Percentiles rank a stretch among this genome's conserved stretches.
Conservation (phyloP, 169 alveolate genomes). For the Plasmodium sp. region DNA sequence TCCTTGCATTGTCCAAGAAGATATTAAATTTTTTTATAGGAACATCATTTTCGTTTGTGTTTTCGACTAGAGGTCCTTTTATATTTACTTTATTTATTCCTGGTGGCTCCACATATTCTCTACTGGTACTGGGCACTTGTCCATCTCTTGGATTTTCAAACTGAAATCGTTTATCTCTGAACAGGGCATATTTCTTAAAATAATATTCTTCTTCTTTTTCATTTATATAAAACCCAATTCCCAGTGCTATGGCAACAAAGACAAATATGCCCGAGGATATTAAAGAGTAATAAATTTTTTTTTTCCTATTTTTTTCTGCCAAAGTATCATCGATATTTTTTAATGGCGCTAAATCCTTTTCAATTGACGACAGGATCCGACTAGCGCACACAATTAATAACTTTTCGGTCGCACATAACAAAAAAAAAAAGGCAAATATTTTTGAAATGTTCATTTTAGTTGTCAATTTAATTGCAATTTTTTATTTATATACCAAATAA, state of each 20-base stretch:
- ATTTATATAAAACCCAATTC: constrained; percentile 18
- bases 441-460: constrained; percentile 16
- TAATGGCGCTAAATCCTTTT: neutral
- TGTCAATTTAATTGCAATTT: neutral
- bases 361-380: neutral
- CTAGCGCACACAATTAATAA: constrained; percentile 4
- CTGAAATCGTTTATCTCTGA: neutral
- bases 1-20: constrained; percentile 32
- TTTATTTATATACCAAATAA: neutral
- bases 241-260: constrained; percentile 7
- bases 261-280: constrained; percentile 8
- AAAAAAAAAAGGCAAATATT: constrained; percentile 4
- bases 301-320: neutral
- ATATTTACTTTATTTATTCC: constrained; percentile 52
- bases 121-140: constrained; percentile 28
- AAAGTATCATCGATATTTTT: constrained; percentile 2
- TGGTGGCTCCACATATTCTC: constrained; percentile 18
- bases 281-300: constrained; percentile 5
- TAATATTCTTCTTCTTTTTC: neutral
- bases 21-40: constrained; percentile 27
- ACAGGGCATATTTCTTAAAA: neutral
- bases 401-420: neutral
- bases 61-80: constrained; percentile 24
- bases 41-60: constrained; percentile 20
- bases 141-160: constrained; percentile 33